Evolutionary conservation across 2,329 filamentous ascomycete species (phyloP).

Genomic region (Penicillium concentricum): DNA sequence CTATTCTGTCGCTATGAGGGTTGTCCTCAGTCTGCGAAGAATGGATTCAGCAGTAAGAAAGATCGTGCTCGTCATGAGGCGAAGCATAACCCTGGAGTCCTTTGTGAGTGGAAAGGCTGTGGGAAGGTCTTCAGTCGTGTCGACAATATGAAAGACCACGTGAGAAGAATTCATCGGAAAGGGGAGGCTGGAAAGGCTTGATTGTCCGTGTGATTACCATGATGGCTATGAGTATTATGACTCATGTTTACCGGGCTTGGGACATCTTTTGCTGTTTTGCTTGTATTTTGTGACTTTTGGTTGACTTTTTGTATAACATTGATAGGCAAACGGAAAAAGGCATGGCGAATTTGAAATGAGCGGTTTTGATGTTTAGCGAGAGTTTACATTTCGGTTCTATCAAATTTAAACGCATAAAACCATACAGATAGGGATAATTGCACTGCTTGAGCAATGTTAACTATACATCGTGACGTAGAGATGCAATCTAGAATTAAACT

Average conservation of each 20-base stretch:
- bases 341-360: background rate
- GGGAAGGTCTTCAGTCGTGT: constrained; percentile 59
- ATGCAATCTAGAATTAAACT: background rate
- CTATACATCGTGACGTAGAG: too few species aligned
- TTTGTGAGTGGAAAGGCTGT: constrained; percentile 59
- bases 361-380: background rate
- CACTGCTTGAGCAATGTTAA: background rate
- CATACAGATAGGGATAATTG: background rate
- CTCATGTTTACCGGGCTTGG: background rate
- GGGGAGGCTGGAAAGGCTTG: background rate
- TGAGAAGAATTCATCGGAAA: constrained; percentile 44
- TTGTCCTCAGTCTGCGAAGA: constrained; percentile 56
- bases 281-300: background rate
- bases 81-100: constrained; percentile 61
- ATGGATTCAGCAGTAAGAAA: constrained; percentile 63
- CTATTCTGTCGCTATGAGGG: constrained; percentile 60
- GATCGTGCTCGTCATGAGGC: constrained; percentile 62
- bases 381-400: background rate
- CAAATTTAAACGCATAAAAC: background rate
- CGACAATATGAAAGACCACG: constrained; percentile 60
- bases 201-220: background rate
- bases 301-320: background rate
- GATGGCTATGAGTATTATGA: background rate
- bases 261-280: background rate
- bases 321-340: background rate